Conservation (phyloP, 768 basidiomycete genomes). For the Psilocybe azurescens region DNA sequence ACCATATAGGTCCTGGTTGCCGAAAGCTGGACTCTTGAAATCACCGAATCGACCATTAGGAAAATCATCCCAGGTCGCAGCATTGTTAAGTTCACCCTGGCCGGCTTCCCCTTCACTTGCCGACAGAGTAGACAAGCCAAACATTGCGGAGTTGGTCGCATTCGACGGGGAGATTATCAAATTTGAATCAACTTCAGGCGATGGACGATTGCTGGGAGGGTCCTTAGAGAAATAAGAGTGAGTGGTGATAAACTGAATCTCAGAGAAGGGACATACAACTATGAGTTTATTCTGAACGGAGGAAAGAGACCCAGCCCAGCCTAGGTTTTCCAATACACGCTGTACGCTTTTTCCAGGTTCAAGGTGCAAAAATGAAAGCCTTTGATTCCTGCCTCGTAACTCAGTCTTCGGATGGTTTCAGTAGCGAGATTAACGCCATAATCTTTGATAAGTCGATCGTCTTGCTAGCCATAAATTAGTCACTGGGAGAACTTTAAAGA, state of each 20-base stretch:
- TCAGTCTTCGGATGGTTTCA: slow-evolving; percentile 72
- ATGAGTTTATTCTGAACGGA: slow-evolving; percentile 68
- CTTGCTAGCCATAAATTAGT: slow-evolving; percentile 59
- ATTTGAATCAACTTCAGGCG: slow-evolving; percentile 32
- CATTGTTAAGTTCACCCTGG: slow-evolving; percentile 77
- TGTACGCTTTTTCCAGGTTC: slow-evolving; percentile 95
- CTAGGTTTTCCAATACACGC: slow-evolving; percentile 78
- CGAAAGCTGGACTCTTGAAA: slow-evolving; percentile 96
- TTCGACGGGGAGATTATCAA: slow-evolving; percentile 66
- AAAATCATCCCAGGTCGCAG: slow-evolving; percentile 91
- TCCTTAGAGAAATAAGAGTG: slow-evolving; percentile 38
- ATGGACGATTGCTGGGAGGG: slow-evolving; percentile 36
- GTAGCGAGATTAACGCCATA: slow-evolving; percentile 91
- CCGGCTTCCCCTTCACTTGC: slow-evolving; percentile 60
- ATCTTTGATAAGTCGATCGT: slow-evolving; percentile 93
- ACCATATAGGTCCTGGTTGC: slow-evolving; percentile 80
- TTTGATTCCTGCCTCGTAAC: slow-evolving; percentile 56
- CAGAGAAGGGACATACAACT: slow-evolving; percentile 44
- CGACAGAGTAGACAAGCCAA: slow-evolving; percentile 56
- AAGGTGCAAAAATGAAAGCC: slow-evolving; percentile 96
- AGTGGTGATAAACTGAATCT: slow-evolving; percentile 4
- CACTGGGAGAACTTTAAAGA: not conserved
- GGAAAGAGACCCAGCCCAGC: slow-evolving; percentile 59
- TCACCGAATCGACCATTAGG: slow-evolving; percentile 99
- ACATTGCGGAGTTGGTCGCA: slow-evolving; percentile 68